A percentile compares a stretch with the other conserved stretches of the same genome.
Conservation (phyloP, 2,329 filamentous ascomycete species). For the Phoma herbarum region DNA sequence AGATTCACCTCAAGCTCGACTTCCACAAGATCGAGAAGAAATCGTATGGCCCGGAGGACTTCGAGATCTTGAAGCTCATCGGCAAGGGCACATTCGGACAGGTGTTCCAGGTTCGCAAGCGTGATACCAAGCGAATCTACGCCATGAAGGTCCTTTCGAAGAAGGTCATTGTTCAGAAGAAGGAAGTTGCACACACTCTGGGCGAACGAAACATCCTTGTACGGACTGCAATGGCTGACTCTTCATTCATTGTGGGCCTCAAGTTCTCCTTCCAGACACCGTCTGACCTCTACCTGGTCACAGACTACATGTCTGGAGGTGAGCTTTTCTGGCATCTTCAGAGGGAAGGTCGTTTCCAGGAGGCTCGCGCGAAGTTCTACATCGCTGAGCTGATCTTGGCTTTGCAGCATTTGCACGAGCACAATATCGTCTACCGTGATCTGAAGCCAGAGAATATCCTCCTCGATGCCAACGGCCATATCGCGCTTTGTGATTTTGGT, state of each 20-base stretch:
- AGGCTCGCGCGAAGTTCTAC: slow-evolving; percentile 96
- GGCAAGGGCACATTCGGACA: slow-evolving; percentile 98
- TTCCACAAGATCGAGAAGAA: slow-evolving; percentile 87
- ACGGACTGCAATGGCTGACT: slow-evolving; percentile 92
- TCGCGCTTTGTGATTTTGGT: slow-evolving; percentile 96
- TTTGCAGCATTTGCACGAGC: slow-evolving; percentile 92
- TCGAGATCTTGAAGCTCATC: slow-evolving; percentile 94
- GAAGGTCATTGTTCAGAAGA: slow-evolving; percentile 99
- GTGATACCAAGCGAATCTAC: slow-evolving; percentile 94
- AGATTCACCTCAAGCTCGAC: slow-evolving; percentile 85
- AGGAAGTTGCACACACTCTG: slow-evolving; percentile 96
- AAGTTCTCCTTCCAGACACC: slow-evolving; percentile 99
- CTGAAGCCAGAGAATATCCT: slow-evolving; percentile 98
- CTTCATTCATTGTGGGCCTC: slow-evolving; percentile 95
- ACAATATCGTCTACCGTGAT: slow-evolving; percentile 97
- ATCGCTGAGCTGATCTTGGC: slow-evolving; percentile 97
- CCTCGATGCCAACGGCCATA: slow-evolving; percentile 95
- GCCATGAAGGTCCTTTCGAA: slow-evolving; percentile 99
- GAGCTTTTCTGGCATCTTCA: slow-evolving; percentile 99
- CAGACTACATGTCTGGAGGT: slow-evolving; percentile 98
- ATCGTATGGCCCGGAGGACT: slow-evolving; percentile 93
- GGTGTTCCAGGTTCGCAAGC: slow-evolving; percentile 98
- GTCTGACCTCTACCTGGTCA: slow-evolving; percentile 96
- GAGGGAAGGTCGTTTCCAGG: slow-evolving; percentile 94
- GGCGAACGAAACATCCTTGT: slow-evolving; percentile 98